Evolutionary conservation across 2,329 filamentous ascomycete genomes (phyloP), one percentile per base, ranked within the genome.

Genomic region (Hymenoscyphus fructigenus): DNA sequence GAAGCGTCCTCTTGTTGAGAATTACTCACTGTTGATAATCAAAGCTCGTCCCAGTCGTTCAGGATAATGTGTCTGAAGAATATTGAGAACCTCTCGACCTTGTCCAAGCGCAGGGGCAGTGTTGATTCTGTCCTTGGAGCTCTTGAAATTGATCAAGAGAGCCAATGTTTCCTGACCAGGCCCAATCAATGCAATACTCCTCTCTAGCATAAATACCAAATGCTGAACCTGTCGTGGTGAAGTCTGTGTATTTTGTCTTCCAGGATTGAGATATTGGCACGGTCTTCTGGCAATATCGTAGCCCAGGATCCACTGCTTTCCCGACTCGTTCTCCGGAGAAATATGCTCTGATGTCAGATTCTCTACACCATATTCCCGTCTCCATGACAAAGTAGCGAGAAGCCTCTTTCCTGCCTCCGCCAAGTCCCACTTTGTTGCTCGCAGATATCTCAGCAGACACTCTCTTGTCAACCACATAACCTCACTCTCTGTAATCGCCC

Each of bases 61-160:
- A 0, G 95, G 95, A 76, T 98, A 98, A 79, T 99, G 93, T 70
- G 90, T 93, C 80, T 99, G 95, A 67, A 99, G 83, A 71, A 99
- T 96, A 76, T 89, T 84, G 72, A 99, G 80, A n/a, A 93, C 91
- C 80, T 96, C 89, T 71, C 91, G 88, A 5, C 91, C 92, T 75
- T 91, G 89, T 34, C 85, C 85, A 64, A 97, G 81, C 10, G 87
- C 87, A 9, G 94, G 92, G 32, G 84, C 82, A 17, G 86, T 88
- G 74, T 93, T 92, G 72, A 89, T 86, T 63, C 91, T 87, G 65
- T 84, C 86, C 76, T 90, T 91, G 70, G 88, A 89, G 66, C 89
- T 85, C 78, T 92, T 92, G 82, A 97, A 98, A 80, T 97, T 94
- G 78, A 98, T 93, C 71, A 98, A 82, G 63, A 99, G 83, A 55